Evolutionary conservation across 768 basidiomycete species (phyloP).

Genomic region (Tylopilus sp.): DNA sequence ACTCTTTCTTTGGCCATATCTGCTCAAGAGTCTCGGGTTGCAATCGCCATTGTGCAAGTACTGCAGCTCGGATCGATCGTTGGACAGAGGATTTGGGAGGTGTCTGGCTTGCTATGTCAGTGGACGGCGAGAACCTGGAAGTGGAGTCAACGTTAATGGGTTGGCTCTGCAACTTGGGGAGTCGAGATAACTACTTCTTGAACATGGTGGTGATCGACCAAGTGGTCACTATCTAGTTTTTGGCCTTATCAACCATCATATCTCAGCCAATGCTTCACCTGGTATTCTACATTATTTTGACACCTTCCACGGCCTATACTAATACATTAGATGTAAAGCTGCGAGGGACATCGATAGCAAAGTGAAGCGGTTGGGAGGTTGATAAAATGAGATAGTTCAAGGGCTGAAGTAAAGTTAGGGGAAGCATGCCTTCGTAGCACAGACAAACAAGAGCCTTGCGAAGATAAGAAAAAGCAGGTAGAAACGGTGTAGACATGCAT

Average conservation of each 20-base stretch:
- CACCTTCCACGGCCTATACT: conserved; percentile 32
- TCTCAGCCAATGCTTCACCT: conserved; percentile 11
- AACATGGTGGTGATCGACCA: conserved; percentile 50
- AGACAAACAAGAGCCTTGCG: conserved; percentile 25
- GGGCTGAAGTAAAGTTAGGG: conserved; percentile 16
- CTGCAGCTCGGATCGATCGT: conserved; percentile 73
- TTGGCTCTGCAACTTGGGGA: conserved; percentile 1
- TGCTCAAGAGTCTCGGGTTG: conserved; percentile 79
- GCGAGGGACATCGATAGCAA: conserved; percentile 31
- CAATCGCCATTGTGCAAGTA: conserved; percentile 83
- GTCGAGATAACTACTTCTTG: conserved; percentile 54
- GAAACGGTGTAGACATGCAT: conserved; percentile 25
- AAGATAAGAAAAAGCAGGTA: conserved; percentile 23
- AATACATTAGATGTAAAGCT: conserved; percentile 38
- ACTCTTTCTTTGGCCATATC: conserved; percentile 99
- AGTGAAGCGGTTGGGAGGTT: conserved; percentile 22
- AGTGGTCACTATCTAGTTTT: conserved; percentile 9
- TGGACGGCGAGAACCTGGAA: conserved; percentile 61
- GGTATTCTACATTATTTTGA: conserved; percentile 28
- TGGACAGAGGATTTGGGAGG: conserved; percentile 93
- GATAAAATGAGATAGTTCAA: conserved; percentile 33
- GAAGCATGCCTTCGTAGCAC: conserved; percentile 27
- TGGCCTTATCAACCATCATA: conserved; percentile 11
- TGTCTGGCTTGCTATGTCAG: conserved; percentile 87
- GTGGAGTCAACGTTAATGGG: conserved; percentile 11